Conservation (phyloP, 495 filamentous ascomycete genomes). For the Aspergillus asperescens region DNA sequence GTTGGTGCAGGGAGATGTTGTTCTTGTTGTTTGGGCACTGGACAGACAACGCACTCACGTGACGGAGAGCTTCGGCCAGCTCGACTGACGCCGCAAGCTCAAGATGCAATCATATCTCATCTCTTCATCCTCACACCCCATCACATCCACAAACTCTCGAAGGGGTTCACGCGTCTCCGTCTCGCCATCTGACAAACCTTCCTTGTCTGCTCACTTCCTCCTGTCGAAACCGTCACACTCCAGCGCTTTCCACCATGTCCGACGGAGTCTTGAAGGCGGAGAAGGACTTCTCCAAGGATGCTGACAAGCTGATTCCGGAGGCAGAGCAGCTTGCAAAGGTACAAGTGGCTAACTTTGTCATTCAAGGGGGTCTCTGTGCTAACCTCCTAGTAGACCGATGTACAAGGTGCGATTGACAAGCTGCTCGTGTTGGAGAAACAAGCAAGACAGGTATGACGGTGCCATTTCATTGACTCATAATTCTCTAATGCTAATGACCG, state of each 20-base stretch:
- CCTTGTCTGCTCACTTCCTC: background rate
- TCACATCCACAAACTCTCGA: conserved; percentile 3
- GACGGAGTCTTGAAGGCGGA: conserved; percentile 61
- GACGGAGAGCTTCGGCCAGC: conserved; percentile 31
- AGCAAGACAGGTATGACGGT: conserved; percentile 71
- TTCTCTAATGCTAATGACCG: background rate
- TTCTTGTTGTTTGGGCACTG: background rate
- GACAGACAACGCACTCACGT: conserved; percentile 22
- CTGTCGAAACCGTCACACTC: conserved; percentile 3
- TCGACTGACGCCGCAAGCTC: conserved; percentile 17
- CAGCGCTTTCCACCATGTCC: conserved; percentile 49
- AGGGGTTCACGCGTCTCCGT: background rate
- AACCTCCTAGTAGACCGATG: conserved; percentile 54
- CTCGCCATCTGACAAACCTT: background rate
- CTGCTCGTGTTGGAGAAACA: conserved; percentile 88
- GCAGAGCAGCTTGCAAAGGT: conserved; percentile 85
- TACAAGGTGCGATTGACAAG: conserved; percentile 87
- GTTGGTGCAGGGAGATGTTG: background rate
- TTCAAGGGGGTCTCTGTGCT: conserved; percentile 1
- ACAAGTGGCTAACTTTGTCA: conserved; percentile 7
- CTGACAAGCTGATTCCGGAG: conserved; percentile 84
- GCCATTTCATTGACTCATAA: background rate
- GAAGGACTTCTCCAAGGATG: conserved; percentile 82
- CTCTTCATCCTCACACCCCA: conserved; percentile 4
- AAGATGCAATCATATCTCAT: conserved; percentile 19